These are phyloP conservation scores for Phialemoniopsis sp. DNA, from an alignment of 2,329 filamentous ascomycete genomes.

Conservation along the genomic window DNA sequence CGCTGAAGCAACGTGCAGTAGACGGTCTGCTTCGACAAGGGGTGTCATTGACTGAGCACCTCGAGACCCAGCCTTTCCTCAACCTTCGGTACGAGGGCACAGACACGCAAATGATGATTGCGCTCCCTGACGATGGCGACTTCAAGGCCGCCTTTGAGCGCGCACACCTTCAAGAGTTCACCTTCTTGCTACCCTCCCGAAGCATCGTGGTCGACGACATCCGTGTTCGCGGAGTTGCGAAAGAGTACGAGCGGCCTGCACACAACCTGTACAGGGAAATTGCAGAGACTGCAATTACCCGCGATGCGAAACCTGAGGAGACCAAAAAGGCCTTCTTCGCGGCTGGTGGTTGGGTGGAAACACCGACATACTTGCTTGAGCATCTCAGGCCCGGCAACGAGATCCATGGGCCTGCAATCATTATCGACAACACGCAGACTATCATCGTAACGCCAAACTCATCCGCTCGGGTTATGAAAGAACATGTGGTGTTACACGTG, in stretches of 20 bases:
- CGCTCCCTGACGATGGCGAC: constrained; percentile 41
- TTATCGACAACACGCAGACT: constrained; percentile 65
- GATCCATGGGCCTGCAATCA: constrained; percentile 60
- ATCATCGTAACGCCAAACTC: constrained; percentile 65
- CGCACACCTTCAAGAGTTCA: constrained; percentile 69
- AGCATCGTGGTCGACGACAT: constrained; percentile 72
- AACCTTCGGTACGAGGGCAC: constrained; percentile 91
- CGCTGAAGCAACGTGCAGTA: no score
- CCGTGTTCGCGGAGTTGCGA: constrained; percentile 64
- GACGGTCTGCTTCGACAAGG: no score
- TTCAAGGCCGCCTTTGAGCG: constrained; percentile 64
- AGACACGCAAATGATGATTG: constrained; percentile 79
- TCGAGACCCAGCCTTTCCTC: constrained; percentile 31
- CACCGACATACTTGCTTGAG: constrained; percentile 64
- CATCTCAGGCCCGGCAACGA: constrained; percentile 56
- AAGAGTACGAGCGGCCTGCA: constrained; percentile 51
- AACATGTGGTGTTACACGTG: constrained; percentile 69
- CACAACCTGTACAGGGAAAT: no score
- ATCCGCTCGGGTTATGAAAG: constrained; percentile 59
- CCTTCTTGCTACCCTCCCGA: constrained; percentile 60
- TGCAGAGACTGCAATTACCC: background rate
- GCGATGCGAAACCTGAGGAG: background rate
- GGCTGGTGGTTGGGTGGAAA: constrained; percentile 32
- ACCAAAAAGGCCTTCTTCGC: constrained; percentile 8
- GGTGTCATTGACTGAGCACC: constrained; percentile 18